Percentiles rank a stretch among this genome's conserved stretches.
These are phyloP conservation scores for Huntiella savannae DNA, from an alignment of 2,329 filamentous ascomycete genomes.

Conservation along the genomic window DNA sequence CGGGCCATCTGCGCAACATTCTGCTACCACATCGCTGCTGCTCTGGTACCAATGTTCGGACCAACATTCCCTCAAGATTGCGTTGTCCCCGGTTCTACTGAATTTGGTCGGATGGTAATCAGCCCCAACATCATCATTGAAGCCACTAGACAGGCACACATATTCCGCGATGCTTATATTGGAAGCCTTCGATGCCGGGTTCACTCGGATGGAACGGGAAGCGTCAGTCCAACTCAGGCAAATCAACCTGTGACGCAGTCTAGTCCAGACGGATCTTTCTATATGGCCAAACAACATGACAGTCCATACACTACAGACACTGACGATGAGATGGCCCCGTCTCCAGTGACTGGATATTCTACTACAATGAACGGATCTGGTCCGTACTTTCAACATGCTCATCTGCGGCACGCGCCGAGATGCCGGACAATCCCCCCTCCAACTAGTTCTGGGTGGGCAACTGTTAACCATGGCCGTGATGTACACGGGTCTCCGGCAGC, in stretches of 20 bases:
- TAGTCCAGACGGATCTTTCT: neutral
- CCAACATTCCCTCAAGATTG: conserved; percentile 59
- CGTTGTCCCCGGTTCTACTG: conserved; percentile 39
- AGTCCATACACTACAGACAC: conserved; percentile 24
- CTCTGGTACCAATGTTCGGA: conserved; percentile 80
- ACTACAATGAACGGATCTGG: neutral
- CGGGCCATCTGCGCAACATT: conserved; percentile 78
- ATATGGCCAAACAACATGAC: neutral
- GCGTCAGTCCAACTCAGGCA: conserved; percentile 2
- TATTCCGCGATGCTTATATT: conserved; percentile 21
- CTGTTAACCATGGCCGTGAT: conserved; percentile 1
- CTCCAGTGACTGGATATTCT: neutral
- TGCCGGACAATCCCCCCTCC: neutral
- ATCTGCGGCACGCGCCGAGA: neutral
- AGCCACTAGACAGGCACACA: conserved; percentile 31
- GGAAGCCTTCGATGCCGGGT: neutral
- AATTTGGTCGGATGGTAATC: conserved; percentile 50
- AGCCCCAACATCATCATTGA: conserved; percentile 32
- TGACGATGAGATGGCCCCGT: conserved; percentile 20
- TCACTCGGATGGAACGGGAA: conserved; percentile 3
- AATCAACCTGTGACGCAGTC: neutral
- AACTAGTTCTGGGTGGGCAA: conserved; percentile 6
- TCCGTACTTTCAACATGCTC: neutral
- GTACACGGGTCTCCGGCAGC: neutral
- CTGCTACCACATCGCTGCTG: conserved; percentile 66